Evolutionary conservation across 2,329 filamentous ascomycete genomes (phyloP).

Genomic region (Chaetomiaceae sp.): DNA sequence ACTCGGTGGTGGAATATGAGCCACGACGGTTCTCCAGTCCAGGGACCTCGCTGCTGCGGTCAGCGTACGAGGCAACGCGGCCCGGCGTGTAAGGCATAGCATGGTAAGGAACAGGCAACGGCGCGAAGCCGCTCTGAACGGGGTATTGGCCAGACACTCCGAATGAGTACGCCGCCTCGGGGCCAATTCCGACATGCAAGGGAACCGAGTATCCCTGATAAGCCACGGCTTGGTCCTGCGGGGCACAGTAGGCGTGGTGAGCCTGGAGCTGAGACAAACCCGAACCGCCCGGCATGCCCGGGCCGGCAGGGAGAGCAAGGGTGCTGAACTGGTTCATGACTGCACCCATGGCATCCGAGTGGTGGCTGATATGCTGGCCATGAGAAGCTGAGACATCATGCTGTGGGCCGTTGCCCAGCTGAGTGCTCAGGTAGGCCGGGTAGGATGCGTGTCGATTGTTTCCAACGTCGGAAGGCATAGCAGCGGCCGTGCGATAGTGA

Average conservation of each 20-base stretch:
- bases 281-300: conserved; percentile 15
- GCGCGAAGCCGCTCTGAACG: conserved; percentile 25
- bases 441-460: conserved; percentile 22
- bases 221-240: conserved; percentile 25
- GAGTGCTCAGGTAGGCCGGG: conserved; percentile 22
- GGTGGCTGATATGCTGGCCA: conserved; percentile 24
- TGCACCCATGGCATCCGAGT: conserved; percentile 20
- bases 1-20: conserved; percentile 63
- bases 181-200: conserved; percentile 24
- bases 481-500: conserved; percentile 22
- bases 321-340: conserved; percentile 29
- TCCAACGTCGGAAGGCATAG: conserved; percentile 23
- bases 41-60: conserved; percentile 47
- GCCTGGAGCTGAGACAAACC: conserved; percentile 19
- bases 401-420: conserved; percentile 16
- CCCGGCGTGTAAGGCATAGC: conserved; percentile 49
- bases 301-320: conserved; percentile 21
- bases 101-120: conserved; percentile 31
- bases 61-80: conserved; percentile 38
- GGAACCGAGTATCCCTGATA: conserved; percentile 28
- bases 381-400: conserved; percentile 21
- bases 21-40: conserved; percentile 59
- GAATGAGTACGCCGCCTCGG: conserved; percentile 23
- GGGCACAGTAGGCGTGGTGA: conserved; percentile 22
- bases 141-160: conserved; percentile 25